Conservation (phyloP, 2,329 filamentous ascomycete genomes). For the Apiospora saccharicola region DNA sequence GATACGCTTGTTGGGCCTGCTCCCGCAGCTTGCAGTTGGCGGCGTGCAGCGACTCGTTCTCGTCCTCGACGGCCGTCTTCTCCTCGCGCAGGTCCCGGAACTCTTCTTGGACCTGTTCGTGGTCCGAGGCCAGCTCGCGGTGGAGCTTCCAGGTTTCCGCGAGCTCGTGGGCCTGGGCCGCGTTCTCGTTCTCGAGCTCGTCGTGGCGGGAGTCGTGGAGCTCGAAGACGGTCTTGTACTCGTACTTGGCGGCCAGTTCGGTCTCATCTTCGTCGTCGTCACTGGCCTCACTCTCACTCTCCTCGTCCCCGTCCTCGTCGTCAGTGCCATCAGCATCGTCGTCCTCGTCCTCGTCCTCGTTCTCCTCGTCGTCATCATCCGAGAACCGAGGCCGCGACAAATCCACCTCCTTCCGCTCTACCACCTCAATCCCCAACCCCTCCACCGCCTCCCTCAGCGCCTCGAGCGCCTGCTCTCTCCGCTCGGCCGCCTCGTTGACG, state of each 20-base stretch:
- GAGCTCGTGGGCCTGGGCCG: not conserved
- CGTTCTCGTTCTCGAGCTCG: not conserved
- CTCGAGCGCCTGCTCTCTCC: not conserved
- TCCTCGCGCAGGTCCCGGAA: too few relatives aligned
- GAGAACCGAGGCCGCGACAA: not conserved
- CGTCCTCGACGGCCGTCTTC: too few relatives aligned
- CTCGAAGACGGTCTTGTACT: not conserved
- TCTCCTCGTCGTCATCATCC: not conserved
- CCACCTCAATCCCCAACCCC: not conserved
- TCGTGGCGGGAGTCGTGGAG: not conserved
- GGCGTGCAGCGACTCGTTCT: too few relatives aligned
- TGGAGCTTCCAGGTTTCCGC: not conserved
- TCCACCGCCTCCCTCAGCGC: not conserved
- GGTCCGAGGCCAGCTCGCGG: not conserved
- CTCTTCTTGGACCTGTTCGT: not conserved
- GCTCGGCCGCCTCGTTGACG: not conserved
- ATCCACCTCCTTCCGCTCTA: not conserved
- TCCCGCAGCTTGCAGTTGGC: too few relatives aligned
- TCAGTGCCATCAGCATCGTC: not conserved
- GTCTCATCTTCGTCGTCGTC: not conserved
- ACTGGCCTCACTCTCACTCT: not conserved
- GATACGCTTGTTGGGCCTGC: too few relatives aligned
- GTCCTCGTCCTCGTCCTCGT: not conserved
- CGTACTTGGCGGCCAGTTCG: not conserved
- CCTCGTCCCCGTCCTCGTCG: not conserved